Evolutionary conservation across 768 basidiomycete species (phyloP), one percentile per base, ranked within the genome.

Genomic region (Heimioporus sp.): DNA sequence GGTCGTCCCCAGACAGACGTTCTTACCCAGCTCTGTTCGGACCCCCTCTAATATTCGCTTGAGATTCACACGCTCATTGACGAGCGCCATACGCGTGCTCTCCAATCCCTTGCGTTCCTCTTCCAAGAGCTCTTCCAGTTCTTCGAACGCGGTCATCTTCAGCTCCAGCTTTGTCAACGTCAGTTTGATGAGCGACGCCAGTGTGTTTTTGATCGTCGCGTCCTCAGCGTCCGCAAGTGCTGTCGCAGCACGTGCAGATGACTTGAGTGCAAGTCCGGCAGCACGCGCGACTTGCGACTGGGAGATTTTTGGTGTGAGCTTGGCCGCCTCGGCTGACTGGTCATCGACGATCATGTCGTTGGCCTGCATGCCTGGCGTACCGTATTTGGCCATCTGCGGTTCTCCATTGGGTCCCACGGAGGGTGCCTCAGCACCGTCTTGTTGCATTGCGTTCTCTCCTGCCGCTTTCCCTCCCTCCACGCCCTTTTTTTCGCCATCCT

Each of bases 141-240:
- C 87, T 66, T 98, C 97, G 63, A 98, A 98, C 67, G 95, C 91
- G 2, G 81, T 72, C 84, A 94, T 90, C 78, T 99, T 98, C 48
- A 96, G 76, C 64, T 98, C 95, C 35, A 98, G 83, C 70, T 98
- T 98, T 43, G 80, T 91, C 61, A 81, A 77, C 53, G 80, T 91
- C 49, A 90, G 77, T 70, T 91, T 87, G 72, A 99, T 90, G 52
- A 99, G 79, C 35, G 84, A 81, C 3, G 92, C 83, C 43, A 98
- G 83, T 2, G 87, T 80, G 52, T 80, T 75, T 34, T 86, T 82
- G 50, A 99, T 90, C 53, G 90, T 85, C 0, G 75, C 67, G 58
- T 96, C 90, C 69, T 97, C 95, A 0, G 89, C 85, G 9, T 82
- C 76, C 0, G 94, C 93, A 31, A 99, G 81, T 2, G 82, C 68